These are phyloP conservation scores for Neospora caninum DNA, from an alignment of 169 alveolate species.

Conservation along the genomic window DNA sequence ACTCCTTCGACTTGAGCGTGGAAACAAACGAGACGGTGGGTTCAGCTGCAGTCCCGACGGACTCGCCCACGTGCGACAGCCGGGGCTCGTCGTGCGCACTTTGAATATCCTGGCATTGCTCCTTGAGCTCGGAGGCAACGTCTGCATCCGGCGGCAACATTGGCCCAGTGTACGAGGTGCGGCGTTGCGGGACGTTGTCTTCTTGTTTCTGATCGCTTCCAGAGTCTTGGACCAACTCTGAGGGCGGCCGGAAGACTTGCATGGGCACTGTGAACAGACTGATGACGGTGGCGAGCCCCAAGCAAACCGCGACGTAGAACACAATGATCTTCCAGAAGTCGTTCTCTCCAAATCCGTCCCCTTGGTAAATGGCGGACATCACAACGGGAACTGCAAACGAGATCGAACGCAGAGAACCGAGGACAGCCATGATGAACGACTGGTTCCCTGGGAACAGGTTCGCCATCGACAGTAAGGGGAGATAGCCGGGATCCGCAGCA, in stretches of 20 bases:
- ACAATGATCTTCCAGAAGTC: slow-evolving; percentile 61
- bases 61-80: neutral
- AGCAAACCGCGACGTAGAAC: slow-evolving; percentile 54
- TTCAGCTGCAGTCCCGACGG: neutral
- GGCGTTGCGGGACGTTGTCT: neutral
- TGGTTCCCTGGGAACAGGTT: slow-evolving; percentile 53
- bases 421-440: slow-evolving; percentile 54
- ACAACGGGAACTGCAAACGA: slow-evolving; percentile 67
- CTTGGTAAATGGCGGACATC: slow-evolving; percentile 38
- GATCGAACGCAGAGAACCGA: slow-evolving; percentile 66
- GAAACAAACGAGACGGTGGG: neutral
- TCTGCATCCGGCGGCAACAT: neutral
- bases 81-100: neutral
- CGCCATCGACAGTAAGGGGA: slow-evolving; percentile 60
- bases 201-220: neutral
- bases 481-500: slow-evolving; percentile 65
- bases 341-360: neutral
- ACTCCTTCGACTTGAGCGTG: slow-evolving; percentile 1
- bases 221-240: neutral
- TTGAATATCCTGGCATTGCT: neutral
- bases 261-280: slow-evolving; percentile 43
- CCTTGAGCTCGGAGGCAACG: neutral
- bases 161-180: neutral
- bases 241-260: slow-evolving; percentile 19
- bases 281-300: slow-evolving; percentile 42